phyloP scores from a whole-genome alignment of 768 basidiomycete genomes.

The Agaricus blazei region DNA sequence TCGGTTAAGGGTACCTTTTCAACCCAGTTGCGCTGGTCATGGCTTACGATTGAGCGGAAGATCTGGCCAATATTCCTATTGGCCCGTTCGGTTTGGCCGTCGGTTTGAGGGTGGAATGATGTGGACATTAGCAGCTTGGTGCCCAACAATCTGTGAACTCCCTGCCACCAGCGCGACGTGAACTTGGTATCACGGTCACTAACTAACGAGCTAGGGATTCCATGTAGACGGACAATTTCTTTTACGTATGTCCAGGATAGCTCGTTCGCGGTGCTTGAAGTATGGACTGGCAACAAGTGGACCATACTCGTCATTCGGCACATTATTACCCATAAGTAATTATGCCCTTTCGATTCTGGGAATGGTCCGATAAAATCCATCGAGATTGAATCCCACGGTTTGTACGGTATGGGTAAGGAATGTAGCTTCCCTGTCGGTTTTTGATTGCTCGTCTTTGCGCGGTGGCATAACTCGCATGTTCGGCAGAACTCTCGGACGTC shows the following conservation, averaged over 20 bases:
- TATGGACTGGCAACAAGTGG: slow-evolving; percentile 24
- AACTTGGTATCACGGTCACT: slow-evolving; percentile 31
- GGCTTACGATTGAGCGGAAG: slow-evolving; percentile 16
- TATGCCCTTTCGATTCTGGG: slow-evolving; percentile 20
- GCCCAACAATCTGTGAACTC: slow-evolving; percentile 20
- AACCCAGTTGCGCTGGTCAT: slow-evolving; percentile 28
- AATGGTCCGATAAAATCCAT: slow-evolving; percentile 37
- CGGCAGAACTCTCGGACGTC: slow-evolving; percentile 19
- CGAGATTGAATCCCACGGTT: slow-evolving; percentile 30
- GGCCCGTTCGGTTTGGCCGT: slow-evolving; percentile 25
- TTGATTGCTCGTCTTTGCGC: slow-evolving; percentile 14
- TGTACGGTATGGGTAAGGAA: slow-evolving; percentile 19
- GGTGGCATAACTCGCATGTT: slow-evolving; percentile 19
- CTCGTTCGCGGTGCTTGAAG: slow-evolving; percentile 18
- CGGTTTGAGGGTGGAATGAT: slow-evolving; percentile 38
- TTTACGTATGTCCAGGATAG: slow-evolving; percentile 23
- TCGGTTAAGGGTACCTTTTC: slow-evolving; percentile 25
- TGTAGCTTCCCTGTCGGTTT: slow-evolving; percentile 24
- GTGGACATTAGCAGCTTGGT: slow-evolving; percentile 27
- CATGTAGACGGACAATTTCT: slow-evolving; percentile 27
- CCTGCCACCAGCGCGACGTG: slow-evolving; percentile 29
- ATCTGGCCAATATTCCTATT: slow-evolving; percentile 27
- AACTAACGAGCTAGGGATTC: slow-evolving; percentile 22
- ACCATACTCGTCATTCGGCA: slow-evolving; percentile 26
- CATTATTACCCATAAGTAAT: slow-evolving; percentile 27